These are phyloP conservation scores for Cubamyces lactineus DNA, from an alignment of 768 basidiomycete species.

Conservation along the genomic window DNA sequence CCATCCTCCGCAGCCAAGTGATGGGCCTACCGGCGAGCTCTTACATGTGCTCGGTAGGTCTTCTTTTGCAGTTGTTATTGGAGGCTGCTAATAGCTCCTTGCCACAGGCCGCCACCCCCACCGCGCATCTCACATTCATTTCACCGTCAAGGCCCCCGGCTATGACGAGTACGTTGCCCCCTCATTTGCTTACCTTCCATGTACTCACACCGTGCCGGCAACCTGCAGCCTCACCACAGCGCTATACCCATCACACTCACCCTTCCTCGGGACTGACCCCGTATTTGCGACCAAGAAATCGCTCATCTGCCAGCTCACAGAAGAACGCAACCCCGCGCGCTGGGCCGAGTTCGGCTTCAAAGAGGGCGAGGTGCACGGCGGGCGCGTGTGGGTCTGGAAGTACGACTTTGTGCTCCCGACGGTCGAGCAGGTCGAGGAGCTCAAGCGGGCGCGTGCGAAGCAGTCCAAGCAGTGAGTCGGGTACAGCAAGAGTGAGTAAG, in stretches of 20 bases:
- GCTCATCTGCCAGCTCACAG: conserved; percentile 35
- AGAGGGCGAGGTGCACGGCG: conserved; percentile 35
- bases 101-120: conserved; percentile 37
- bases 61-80: neutral
- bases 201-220: conserved; percentile 1
- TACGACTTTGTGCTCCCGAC: conserved; percentile 38
- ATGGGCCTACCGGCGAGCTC: conserved; percentile 37
- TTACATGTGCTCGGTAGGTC: conserved; percentile 32
- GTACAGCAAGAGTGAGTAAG: neutral
- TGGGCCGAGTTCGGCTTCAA: conserved; percentile 38
- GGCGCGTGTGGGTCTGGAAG: conserved; percentile 38
- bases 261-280: conserved; percentile 41
- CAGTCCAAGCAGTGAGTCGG: conserved; percentile 19
- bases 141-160: conserved; percentile 37
- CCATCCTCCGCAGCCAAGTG: conserved; percentile 29
- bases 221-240: conserved; percentile 38
- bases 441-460: conserved; percentile 23
- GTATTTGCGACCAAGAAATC: conserved; percentile 42
- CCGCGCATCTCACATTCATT: conserved; percentile 40
- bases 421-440: conserved; percentile 34
- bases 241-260: conserved; percentile 39
- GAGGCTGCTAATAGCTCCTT: neutral
- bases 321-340: conserved; percentile 32
- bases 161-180: conserved; percentile 35
- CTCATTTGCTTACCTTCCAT: neutral